Percentiles rank a stretch among this genome's conserved stretches.
These are phyloP conservation scores for Trematosphaeria pertusa DNA, from an alignment of 2,329 filamentous ascomycete species.

Conservation along the genomic window DNA sequence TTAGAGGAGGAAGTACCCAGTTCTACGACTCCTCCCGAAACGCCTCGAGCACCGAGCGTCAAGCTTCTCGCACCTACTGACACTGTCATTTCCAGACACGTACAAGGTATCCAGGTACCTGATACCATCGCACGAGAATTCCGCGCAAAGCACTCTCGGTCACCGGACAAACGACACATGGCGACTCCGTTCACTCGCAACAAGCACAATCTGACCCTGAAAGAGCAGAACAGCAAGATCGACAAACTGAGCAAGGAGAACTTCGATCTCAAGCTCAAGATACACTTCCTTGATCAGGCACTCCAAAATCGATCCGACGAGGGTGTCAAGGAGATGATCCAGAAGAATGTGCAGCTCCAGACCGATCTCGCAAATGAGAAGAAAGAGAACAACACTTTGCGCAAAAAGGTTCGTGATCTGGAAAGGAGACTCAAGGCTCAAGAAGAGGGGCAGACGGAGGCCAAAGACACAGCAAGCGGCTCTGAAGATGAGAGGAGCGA, in stretches of 20 bases:
- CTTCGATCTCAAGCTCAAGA: conserved; percentile 94
- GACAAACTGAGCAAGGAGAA: conserved; percentile 97
- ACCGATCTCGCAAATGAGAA: conserved; percentile 87
- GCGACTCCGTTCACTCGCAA: conserved; percentile 47
- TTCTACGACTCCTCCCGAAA: conserved; percentile 64
- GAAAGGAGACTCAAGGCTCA: conserved; percentile 76
- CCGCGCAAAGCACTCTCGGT: conserved; percentile 73
- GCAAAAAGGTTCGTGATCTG: conserved; percentile 82
- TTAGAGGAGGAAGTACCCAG: conserved; percentile 65
- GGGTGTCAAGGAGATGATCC: conserved; percentile 96
- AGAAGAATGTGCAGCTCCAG: conserved; percentile 94
- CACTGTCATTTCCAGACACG: conserved; percentile 85
- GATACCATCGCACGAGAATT: conserved; percentile 88
- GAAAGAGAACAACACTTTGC: conserved; percentile 85
- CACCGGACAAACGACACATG: conserved; percentile 63
- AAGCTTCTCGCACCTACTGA: conserved; percentile 73
- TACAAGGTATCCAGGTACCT: conserved; percentile 88
- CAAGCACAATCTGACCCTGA: conserved; percentile 73
- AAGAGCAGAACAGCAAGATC: conserved; percentile 97
- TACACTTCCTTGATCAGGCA: conserved; percentile 94
- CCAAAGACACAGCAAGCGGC: conserved; percentile 51
- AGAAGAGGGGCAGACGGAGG: conserved; percentile 57
- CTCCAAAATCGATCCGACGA: conserved; percentile 94
- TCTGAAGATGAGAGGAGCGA: conserved; percentile 63
- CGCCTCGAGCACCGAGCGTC: conserved; percentile 68